These are phyloP conservation scores for Houttuynia cordata DNA, from an alignment of 164 flowering plant species.

Conservation along the genomic window DNA sequence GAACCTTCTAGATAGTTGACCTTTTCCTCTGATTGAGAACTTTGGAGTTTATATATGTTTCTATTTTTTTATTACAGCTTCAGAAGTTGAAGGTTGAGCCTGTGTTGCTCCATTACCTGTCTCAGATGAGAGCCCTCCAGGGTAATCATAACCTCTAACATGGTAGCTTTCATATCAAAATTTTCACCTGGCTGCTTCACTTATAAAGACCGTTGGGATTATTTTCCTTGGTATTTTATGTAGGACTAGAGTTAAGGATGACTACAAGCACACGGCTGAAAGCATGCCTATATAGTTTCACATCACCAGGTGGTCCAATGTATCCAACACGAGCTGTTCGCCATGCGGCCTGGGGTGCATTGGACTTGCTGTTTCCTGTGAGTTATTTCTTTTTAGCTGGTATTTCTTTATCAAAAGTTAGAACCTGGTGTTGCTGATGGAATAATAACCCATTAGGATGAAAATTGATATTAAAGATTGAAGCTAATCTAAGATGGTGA, in stretches of 20 bases:
- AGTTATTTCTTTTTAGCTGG: slow-evolving; percentile 12
- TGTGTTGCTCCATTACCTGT: slow-evolving; percentile 79
- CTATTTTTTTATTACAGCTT: slow-evolving; percentile 39
- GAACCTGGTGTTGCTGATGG: background rate
- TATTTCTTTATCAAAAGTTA: no score
- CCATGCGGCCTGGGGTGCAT: slow-evolving; percentile 94
- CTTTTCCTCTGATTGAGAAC: background rate
- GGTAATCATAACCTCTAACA: slow-evolving; percentile 19
- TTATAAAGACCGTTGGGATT: background rate
- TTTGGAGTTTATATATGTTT: background rate
- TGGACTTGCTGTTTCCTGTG: slow-evolving; percentile 88
- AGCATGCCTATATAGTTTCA: slow-evolving; percentile 94
- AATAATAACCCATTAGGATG: no score
- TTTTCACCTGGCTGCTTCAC: background rate
- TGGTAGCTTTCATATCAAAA: background rate
- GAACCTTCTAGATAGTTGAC: background rate
- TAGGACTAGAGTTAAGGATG: slow-evolving; percentile 94
- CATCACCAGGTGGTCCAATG: slow-evolving; percentile 99
- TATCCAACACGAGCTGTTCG: slow-evolving; percentile 98
- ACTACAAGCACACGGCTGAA: slow-evolving; percentile 85
- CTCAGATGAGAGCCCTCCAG: slow-evolving; percentile 58
- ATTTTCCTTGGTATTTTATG: background rate
- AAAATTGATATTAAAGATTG: no score
- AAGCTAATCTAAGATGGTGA: no score
- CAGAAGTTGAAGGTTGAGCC: slow-evolving; percentile 96